These are phyloP conservation scores for Alloascoidea hylecoeti DNA, from an alignment of 805 yeast genomes.

Conservation along the genomic window DNA sequence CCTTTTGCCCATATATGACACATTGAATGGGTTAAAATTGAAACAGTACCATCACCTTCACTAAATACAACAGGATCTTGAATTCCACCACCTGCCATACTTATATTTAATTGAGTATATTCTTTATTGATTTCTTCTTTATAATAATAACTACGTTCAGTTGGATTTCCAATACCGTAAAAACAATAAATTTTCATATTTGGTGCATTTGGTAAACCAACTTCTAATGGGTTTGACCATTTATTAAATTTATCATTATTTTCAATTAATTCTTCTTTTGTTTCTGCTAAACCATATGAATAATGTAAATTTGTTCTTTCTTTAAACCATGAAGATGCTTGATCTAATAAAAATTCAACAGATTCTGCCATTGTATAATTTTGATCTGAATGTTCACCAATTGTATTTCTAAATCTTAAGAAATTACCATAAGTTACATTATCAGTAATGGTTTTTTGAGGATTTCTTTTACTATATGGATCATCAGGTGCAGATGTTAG, in stretches of 20 bases:
- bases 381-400: constrained; percentile 25
- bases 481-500: constrained; percentile 61
- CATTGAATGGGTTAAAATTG: constrained; percentile 74
- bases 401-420: constrained; percentile 40
- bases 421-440: constrained; percentile 55
- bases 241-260: constrained; percentile 64
- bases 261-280: constrained; percentile 37
- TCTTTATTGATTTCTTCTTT: constrained; percentile 48
- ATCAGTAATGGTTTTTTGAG: constrained; percentile 8
- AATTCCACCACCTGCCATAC: constrained; percentile 51
- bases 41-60: constrained; percentile 95
- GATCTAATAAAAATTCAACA: constrained; percentile 46
- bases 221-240: constrained; percentile 95
- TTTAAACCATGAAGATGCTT: constrained; percentile 67
- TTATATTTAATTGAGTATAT: constrained; percentile 40
- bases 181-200: constrained; percentile 79
- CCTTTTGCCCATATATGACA: constrained; percentile 82
- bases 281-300: constrained; percentile 62
- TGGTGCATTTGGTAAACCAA: constrained; percentile 85
- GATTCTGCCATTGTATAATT: constrained; percentile 57
- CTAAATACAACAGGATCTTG: constrained; percentile 63
- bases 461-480: constrained; percentile 13
- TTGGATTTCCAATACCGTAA: constrained; percentile 94
- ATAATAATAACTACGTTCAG: constrained; percentile 87
- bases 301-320: constrained; percentile 55